Evolutionary conservation across 371 early-diverging fungal species (phyloP), one percentile per base, ranked within the genome.

Genomic region (Syncephalastrum monosporum): DNA sequence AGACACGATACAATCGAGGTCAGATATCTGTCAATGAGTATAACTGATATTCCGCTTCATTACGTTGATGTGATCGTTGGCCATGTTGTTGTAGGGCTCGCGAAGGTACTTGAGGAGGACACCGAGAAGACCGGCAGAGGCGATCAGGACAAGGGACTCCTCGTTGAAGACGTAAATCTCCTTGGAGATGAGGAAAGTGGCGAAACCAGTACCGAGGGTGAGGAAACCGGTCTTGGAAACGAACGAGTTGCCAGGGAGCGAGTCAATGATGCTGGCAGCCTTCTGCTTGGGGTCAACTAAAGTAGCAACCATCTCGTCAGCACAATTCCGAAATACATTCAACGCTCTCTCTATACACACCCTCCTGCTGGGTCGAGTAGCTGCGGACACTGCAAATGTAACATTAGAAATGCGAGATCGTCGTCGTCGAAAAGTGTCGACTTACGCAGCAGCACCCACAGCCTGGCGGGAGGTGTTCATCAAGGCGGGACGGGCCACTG

Each of bases 161-260:
- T 91, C 94, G 79, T 96, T 96, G 71, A 96, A 75, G 58, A 96
- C 87, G 79, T 96, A 97, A 79, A 97, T 90, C 76, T 96, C 98
- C 87, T 97, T 96, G 59, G 95, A 91, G 72, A 97, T 86, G 58
- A 91, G 76, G 79, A 84, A 91, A 45, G 96, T 92, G 46, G 95
- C 89, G 56, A 92, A 74, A 63, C 94, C 92, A 38, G 94, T 85
- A 51, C 87, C 81, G 43, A 91, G 77, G 59, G 94, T 91, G 65
- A 95, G 82, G 68, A 88, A 92, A 55, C 90, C 89, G 42, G 96
- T 89, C 85, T 97, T 95, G 71, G 92, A 84, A 53, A 90, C 84
- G 55, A 93, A 67, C 54, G 84, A 86, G 75, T 91, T 87, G 27
- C 96, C 96, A 53, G 98, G 98, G 65, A 96, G 88, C 29, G 89